Evolutionary conservation across 495 filamentous ascomycete genomes (phyloP).

Genomic region (Penicillium soppii): DNA sequence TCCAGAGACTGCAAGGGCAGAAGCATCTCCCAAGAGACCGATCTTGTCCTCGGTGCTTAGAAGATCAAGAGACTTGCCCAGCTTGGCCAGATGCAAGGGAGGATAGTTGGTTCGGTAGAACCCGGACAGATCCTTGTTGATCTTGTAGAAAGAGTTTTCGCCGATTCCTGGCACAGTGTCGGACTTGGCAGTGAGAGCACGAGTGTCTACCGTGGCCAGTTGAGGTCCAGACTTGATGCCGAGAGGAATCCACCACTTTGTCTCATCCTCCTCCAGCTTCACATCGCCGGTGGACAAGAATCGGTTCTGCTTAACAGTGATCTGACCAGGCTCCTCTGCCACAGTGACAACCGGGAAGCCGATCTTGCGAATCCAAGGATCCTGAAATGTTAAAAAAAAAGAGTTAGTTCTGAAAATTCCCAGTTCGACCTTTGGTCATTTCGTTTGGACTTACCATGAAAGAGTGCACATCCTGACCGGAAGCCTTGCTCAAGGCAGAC

Average conservation of each 20-base stretch:
- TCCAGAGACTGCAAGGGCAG: constrained; percentile 84
- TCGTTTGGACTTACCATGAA: constrained; percentile 66
- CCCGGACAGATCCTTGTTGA: constrained; percentile 83
- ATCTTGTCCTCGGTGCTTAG: constrained; percentile 88
- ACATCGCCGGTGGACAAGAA: constrained; percentile 91
- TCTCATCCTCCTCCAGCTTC: constrained; percentile 85
- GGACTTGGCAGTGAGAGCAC: constrained; percentile 72
- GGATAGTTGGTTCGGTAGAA: constrained; percentile 96
- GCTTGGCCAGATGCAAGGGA: constrained; percentile 69
- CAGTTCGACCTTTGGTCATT: not conserved
- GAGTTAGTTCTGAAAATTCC: constrained; percentile 8
- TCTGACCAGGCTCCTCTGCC: constrained; percentile 76
- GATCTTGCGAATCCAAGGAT: constrained; percentile 89
- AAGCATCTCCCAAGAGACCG: constrained; percentile 86
- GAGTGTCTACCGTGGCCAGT: constrained; percentile 32
- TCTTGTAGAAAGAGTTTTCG: constrained; percentile 77
- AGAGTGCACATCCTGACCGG: constrained; percentile 78
- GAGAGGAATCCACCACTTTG: constrained; percentile 95
- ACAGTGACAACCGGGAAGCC: constrained; percentile 90
- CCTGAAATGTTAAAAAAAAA: too few species aligned
- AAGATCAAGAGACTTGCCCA: constrained; percentile 69
- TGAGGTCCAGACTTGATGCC: constrained; percentile 61
- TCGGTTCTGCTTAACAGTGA: constrained; percentile 77
- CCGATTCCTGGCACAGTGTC: constrained; percentile 72
- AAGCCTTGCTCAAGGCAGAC: constrained; percentile 84